Conservation (phyloP, 495 filamentous ascomycete species). For the Aspergillus kassunensis region DNA sequence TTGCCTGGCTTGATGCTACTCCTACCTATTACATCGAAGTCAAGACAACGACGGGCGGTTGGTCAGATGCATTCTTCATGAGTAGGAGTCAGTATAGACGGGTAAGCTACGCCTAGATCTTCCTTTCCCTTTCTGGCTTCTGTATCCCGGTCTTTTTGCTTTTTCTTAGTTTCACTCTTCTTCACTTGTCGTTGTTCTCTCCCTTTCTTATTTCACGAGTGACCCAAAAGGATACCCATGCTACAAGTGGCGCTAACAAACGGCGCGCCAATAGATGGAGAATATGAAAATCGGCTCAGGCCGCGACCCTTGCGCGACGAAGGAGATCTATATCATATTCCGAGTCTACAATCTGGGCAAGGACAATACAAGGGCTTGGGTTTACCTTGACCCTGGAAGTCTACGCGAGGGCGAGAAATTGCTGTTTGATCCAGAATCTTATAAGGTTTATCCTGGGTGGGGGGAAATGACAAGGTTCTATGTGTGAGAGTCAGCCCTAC, state of each 20-base stretch:
- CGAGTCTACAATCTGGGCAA: not conserved
- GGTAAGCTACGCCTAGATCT: not conserved
- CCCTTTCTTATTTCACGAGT: no score
- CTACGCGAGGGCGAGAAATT: not conserved
- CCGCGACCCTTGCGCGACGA: not conserved
- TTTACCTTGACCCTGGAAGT: not conserved
- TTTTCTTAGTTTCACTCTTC: not conserved
- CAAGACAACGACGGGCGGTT: not conserved
- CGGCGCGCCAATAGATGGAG: not conserved
- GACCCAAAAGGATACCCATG: not conserved
- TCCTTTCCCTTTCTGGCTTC: not conserved
- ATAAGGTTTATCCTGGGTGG: not conserved
- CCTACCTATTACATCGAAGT: conserved; percentile 5
- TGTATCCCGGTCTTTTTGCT: not conserved
- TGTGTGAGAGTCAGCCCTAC: no score
- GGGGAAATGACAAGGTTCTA: not conserved
- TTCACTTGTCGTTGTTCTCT: no score
- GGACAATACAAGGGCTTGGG: not conserved
- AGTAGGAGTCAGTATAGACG: conserved; percentile 4
- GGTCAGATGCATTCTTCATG: not conserved
- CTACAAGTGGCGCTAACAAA: not conserved
- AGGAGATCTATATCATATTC: conserved; percentile 4
- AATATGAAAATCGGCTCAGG: not conserved
- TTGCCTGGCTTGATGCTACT: not conserved
- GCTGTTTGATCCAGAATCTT: not conserved